Conservation (phyloP, 768 basidiomycete genomes). For the Mycena rebaudengoi region DNA sequence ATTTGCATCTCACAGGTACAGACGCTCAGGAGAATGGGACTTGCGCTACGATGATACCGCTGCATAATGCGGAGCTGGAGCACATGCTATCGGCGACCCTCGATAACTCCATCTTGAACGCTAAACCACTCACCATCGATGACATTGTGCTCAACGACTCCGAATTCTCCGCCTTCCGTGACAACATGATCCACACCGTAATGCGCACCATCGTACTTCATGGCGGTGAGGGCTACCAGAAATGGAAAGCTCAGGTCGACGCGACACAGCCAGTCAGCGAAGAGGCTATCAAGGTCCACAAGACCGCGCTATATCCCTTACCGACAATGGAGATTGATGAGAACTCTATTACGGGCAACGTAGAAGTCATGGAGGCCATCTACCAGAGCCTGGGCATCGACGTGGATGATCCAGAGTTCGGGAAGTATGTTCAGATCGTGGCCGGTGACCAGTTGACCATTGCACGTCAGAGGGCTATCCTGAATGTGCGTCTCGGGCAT, state of each 20-base stretch:
- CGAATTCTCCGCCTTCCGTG: slow-evolving; percentile 9
- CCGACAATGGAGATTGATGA: slow-evolving; percentile 28
- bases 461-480: slow-evolving; percentile 20
- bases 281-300: slow-evolving; percentile 20
- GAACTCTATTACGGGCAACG: slow-evolving; percentile 26
- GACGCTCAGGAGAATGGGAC: slow-evolving; percentile 40
- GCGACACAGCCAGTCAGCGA: slow-evolving; percentile 10
- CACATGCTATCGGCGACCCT: slow-evolving; percentile 29
- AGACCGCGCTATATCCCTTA: slow-evolving; percentile 19
- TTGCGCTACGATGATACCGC: slow-evolving; percentile 32
- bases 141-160: slow-evolving; percentile 28
- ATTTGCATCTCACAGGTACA: not conserved
- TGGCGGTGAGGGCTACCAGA: slow-evolving; percentile 18
- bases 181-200: slow-evolving; percentile 19
- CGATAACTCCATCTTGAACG: slow-evolving; percentile 19
- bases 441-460: slow-evolving; percentile 30
- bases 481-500: slow-evolving; percentile 20
- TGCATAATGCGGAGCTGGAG: slow-evolving; percentile 24
- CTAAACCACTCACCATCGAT: slow-evolving; percentile 24
- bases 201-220: slow-evolving; percentile 24
- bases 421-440: slow-evolving; percentile 13
- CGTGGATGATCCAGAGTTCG: not conserved
- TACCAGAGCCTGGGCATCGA: slow-evolving; percentile 5
- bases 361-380: slow-evolving; percentile 26
- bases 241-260: slow-evolving; percentile 9